Percentiles rank a stretch among this genome's conserved stretches.
These are phyloP conservation scores for Corylus americana DNA, from an alignment of 306 rosid species.

Conservation along the genomic window DNA sequence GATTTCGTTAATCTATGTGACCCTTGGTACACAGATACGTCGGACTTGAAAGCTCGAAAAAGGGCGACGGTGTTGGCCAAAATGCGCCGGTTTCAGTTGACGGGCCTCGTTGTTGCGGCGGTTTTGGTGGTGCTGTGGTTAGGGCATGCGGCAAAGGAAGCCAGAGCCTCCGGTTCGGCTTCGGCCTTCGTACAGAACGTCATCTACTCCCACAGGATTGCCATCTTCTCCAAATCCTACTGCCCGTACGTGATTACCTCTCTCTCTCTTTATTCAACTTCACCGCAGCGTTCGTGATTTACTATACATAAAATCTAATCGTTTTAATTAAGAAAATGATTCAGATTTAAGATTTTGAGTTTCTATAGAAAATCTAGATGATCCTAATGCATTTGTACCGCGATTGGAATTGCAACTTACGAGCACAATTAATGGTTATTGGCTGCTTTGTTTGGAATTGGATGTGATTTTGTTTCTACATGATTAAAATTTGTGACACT, in stretches of 20 bases:
- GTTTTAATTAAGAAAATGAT: neutral
- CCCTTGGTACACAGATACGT: no score
- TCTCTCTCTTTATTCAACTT: neutral
- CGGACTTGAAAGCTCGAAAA: neutral
- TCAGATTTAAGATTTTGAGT: no score
- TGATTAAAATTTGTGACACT: no score
- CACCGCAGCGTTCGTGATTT: neutral
- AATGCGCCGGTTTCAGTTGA: conserved; percentile 20
- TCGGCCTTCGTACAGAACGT: conserved; percentile 80
- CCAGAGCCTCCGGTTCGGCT: conserved; percentile 52
- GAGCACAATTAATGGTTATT: no score
- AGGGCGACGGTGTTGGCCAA: neutral
- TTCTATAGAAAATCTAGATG: no score
- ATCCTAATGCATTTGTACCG: neutral
- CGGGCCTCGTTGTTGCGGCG: conserved; percentile 14
- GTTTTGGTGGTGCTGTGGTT: conserved; percentile 22
- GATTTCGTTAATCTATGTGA: no score
- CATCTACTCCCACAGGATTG: conserved; percentile 76
- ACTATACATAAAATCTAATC: no score
- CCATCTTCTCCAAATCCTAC: conserved; percentile 88
- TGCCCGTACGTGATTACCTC: conserved; percentile 60
- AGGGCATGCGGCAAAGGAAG: conserved; percentile 22
- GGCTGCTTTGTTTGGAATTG: neutral
- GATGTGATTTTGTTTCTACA: neutral
- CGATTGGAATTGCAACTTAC: no score